Evolutionary conservation across 768 basidiomycete genomes (phyloP).

Genomic region (Hericium alpestre): DNA sequence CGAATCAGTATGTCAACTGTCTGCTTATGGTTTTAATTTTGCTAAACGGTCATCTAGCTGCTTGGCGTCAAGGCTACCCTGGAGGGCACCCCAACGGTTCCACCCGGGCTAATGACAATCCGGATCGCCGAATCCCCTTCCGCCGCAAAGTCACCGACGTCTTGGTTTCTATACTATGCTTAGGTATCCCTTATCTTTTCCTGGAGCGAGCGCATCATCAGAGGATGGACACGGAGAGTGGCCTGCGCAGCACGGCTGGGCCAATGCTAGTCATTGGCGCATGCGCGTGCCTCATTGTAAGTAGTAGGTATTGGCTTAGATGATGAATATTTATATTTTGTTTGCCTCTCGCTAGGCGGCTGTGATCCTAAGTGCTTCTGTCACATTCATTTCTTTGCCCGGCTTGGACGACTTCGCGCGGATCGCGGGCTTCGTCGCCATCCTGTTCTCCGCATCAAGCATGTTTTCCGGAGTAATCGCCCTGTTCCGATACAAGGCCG

Average conservation of each 20-base stretch:
- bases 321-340: conserved; percentile 2
- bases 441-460: conserved; percentile 57
- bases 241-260: conserved; percentile 30
- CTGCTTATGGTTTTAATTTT: neutral
- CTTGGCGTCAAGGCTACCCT: conserved; percentile 10
- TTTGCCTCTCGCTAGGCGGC: conserved; percentile 45
- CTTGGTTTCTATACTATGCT: conserved; percentile 50
- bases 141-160: conserved; percentile 45
- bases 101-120: conserved; percentile 16
- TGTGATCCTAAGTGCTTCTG: conserved; percentile 68
- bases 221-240: conserved; percentile 52
- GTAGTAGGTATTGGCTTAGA: conserved; percentile 1
- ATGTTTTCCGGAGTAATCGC: conserved; percentile 62
- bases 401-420: conserved; percentile 56
- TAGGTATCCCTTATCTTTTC: conserved; percentile 76
- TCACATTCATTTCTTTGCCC: conserved; percentile 73
- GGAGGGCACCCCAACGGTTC: conserved; percentile 9
- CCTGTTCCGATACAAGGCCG: conserved; percentile 59
- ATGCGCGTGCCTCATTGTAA: conserved; percentile 28
- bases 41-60: conserved; percentile 1
- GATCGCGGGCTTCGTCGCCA: conserved; percentile 54
- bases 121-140: conserved; percentile 29
- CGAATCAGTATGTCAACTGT: conserved; percentile 8
- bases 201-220: conserved; percentile 39
- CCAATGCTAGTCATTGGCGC: conserved; percentile 58